These are phyloP conservation scores for Fraxinus pennsylvanica DNA, from an alignment of 257 asterid genomes.

Conservation along the genomic window DNA sequence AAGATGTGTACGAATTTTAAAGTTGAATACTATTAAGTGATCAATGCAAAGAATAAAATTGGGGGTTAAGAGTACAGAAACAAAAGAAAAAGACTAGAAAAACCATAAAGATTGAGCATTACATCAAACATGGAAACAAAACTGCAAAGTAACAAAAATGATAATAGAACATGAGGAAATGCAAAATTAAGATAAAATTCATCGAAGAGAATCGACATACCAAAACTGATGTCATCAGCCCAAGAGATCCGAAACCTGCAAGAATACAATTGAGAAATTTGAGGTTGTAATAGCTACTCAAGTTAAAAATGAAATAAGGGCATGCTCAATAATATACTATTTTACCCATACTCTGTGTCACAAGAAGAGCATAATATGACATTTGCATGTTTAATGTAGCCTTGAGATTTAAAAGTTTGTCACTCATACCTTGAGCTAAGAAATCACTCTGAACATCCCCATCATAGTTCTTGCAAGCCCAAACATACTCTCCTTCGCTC, in stretches of 20 bases:
- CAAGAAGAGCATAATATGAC: background rate
- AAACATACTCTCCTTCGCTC: slow-evolving; percentile 99
- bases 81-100: background rate
- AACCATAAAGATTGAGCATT: background rate
- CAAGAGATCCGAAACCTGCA: slow-evolving; percentile 98
- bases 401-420: slow-evolving; percentile 4
- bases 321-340: background rate
- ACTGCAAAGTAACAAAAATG: background rate
- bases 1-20: background rate
- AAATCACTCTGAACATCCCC: slow-evolving; percentile 99
- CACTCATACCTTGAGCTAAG: slow-evolving; percentile 81
- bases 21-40: background rate
- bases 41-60: background rate
- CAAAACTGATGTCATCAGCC: slow-evolving; percentile 97
- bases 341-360: background rate
- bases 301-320: background rate
- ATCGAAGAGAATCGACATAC: slow-evolving; percentile 41
- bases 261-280: slow-evolving; percentile 21
- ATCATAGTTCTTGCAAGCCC: slow-evolving; percentile 99
- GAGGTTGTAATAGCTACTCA: background rate
- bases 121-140: background rate
- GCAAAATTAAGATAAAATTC: background rate
- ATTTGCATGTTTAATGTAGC: background rate
- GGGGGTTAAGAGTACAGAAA: background rate
- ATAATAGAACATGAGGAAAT: background rate